A percentile compares a stretch with the other conserved stretches of the same genome.
Conservation (phyloP, 148 eudicot genomes). For the Amaranthus cruentus region DNA sequence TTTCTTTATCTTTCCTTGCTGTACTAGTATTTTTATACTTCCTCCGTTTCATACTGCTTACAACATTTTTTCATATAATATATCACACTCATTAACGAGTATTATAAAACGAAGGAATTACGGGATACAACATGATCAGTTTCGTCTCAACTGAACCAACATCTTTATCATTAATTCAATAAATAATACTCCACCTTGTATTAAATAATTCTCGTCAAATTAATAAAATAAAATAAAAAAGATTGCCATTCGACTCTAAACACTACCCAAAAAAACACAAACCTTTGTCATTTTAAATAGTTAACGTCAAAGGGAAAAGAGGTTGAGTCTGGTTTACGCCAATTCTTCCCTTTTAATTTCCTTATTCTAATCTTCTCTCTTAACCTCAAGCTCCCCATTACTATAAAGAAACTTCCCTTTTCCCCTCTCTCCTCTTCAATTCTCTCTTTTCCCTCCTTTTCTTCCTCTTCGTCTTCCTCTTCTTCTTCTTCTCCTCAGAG, state of each 20-base stretch:
- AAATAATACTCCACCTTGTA: too few relatives aligned
- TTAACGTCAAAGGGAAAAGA: slow-evolving; percentile 39
- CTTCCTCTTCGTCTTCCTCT: slow-evolving; percentile 7
- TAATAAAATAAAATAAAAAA: not conserved
- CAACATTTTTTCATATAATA: too few relatives aligned
- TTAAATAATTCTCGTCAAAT: not conserved
- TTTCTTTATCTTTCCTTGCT: too few relatives aligned
- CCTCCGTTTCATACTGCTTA: too few relatives aligned
- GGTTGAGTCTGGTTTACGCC: slow-evolving; percentile 92
- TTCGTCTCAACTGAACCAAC: slow-evolving; percentile 16
- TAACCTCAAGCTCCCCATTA: slow-evolving; percentile 17
- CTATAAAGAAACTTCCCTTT: slow-evolving; percentile 46
- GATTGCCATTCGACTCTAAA: not conserved
- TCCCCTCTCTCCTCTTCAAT: slow-evolving; percentile 4
- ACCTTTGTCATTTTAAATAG: not conserved
- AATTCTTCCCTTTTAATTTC: slow-evolving; percentile 21
- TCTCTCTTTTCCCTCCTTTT: not conserved
- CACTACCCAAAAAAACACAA: too few relatives aligned
- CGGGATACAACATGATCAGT: slow-evolving; percentile 7
- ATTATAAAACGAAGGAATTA: not conserved
- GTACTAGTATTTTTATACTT: too few relatives aligned
- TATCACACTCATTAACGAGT: not conserved
- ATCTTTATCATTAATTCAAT: not conserved
- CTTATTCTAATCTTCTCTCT: slow-evolving; percentile 9
- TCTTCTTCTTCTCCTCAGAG: slow-evolving; percentile 6